Percentiles rank a stretch among this genome's conserved stretches.
Evolutionary conservation across 208 protist species (phyloP).

Genomic region (Trypanosoma vivax): DNA sequence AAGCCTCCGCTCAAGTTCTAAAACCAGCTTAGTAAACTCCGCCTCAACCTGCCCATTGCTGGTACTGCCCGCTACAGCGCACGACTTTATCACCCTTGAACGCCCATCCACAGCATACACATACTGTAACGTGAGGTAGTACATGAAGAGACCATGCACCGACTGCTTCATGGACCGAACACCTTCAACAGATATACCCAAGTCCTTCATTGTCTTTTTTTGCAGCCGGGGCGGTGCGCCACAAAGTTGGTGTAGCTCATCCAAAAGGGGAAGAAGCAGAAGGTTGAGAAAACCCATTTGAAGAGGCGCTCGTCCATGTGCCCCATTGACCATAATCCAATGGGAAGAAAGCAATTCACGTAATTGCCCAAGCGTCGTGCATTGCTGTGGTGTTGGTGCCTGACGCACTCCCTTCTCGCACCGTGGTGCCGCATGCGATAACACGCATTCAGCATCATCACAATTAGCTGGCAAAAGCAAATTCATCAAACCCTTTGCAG

Average conservation of each 20-base stretch:
- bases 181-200: background rate
- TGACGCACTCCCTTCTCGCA: too few species aligned
- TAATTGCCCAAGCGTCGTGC: conserved; percentile 6
- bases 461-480: background rate
- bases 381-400: too few species aligned
- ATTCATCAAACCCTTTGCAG: conserved; percentile 10
- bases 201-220: background rate
- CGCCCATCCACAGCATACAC: background rate
- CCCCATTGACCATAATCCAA: conserved; percentile 23
- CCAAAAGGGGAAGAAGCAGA: conserved; percentile 18
- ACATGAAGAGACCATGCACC: background rate
- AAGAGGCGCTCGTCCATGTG: conserved; percentile 3
- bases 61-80: background rate
- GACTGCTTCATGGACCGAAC: background rate
- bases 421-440: background rate
- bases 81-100: background rate
- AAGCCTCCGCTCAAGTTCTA: conserved; percentile 5
- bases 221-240: background rate
- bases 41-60: background rate
- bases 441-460: conserved; percentile 11
- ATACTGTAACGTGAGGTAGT: conserved; percentile 17
- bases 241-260: background rate
- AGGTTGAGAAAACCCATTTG: conserved; percentile 15
- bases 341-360: conserved; percentile 22
- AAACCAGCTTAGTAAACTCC: conserved; percentile 8